These are phyloP conservation scores for Ascocoryne sarcoides DNA, from an alignment of 2,329 filamentous ascomycete species.

Conservation along the genomic window DNA sequence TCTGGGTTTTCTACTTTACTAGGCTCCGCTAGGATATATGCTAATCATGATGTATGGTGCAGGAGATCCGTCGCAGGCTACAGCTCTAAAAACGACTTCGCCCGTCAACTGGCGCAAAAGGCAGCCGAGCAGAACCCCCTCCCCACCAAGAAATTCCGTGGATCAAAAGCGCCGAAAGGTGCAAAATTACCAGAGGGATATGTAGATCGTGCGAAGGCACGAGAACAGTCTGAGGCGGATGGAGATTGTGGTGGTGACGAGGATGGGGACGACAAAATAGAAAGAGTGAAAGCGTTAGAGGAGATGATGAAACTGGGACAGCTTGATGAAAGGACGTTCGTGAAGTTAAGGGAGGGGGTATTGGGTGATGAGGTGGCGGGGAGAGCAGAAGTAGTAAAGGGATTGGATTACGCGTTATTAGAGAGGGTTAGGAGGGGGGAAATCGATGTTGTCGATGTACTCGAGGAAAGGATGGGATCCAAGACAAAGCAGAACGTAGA, in stretches of 20 bases:
- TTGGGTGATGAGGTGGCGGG: slow-evolving; percentile 61
- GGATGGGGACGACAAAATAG: slow-evolving; percentile 40
- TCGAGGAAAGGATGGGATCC: slow-evolving; percentile 23
- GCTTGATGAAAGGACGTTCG: slow-evolving; percentile 73
- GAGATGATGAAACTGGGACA: slow-evolving; percentile 74
- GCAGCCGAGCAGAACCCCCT: slow-evolving; percentile 26
- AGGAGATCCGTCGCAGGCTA: slow-evolving; percentile 19
- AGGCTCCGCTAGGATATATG: slow-evolving; percentile 4
- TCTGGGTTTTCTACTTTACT: background rate
- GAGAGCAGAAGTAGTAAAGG: slow-evolving; percentile 84
- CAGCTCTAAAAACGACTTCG: slow-evolving; percentile 51
- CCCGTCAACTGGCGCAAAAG: slow-evolving; percentile 73
- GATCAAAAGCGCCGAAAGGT: slow-evolving; percentile 70
- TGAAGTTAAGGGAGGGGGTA: slow-evolving; percentile 65
- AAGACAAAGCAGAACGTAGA: slow-evolving; percentile 27
- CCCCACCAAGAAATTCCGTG: slow-evolving; percentile 66
- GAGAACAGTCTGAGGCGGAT: slow-evolving; percentile 45
- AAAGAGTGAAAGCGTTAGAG: slow-evolving; percentile 69
- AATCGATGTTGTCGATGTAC: slow-evolving; percentile 39
- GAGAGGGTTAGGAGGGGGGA: slow-evolving; percentile 62
- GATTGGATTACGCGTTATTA: slow-evolving; percentile 75
- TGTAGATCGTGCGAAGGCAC: slow-evolving; percentile 65
- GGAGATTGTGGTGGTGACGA: slow-evolving; percentile 40
- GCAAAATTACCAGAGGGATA: slow-evolving; percentile 74
- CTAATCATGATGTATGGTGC: too few relatives aligned